Conservation (phyloP, 305 asterid genomes). For the Plantago rigida region DNA sequence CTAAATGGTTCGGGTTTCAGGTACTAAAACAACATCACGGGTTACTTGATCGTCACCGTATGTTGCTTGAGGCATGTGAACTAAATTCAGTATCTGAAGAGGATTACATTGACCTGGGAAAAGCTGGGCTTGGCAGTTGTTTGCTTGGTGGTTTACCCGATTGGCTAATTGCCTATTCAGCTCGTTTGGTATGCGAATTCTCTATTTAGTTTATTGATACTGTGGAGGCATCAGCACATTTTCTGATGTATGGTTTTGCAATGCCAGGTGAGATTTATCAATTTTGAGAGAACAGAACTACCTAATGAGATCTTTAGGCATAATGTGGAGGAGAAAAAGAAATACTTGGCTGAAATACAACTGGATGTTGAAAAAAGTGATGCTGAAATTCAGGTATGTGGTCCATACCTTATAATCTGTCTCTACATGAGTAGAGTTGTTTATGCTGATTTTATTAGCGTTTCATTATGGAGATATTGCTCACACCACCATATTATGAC, state of each 20-base stretch:
- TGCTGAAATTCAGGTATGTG: slow-evolving; percentile 87
- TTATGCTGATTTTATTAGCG: slow-evolving; percentile 9
- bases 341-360: slow-evolving; percentile 69
- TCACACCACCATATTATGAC: no score
- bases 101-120: slow-evolving; percentile 80
- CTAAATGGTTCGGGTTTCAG: slow-evolving; percentile 35
- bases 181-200: slow-evolving; percentile 58
- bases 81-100: slow-evolving; percentile 78
- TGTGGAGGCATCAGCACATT: slow-evolving; percentile 12
- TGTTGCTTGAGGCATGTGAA: slow-evolving; percentile 92
- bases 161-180: slow-evolving; percentile 90
- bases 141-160: slow-evolving; percentile 94
- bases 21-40: slow-evolving; percentile 85
- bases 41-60: slow-evolving; percentile 64
- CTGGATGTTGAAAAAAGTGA: slow-evolving; percentile 83
- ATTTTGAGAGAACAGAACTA: slow-evolving; percentile 88
- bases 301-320: slow-evolving; percentile 77
- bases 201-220: slow-evolving; percentile 5
- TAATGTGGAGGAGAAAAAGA: slow-evolving; percentile 85
- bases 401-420: slow-evolving; percentile 1
- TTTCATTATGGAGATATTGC: not conserved
- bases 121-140: slow-evolving; percentile 98
- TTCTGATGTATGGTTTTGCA: slow-evolving; percentile 28
- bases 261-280: slow-evolving; percentile 85
- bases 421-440: slow-evolving; percentile 6